Evolutionary conservation across 129 eudicot genomes (phyloP).

Genomic region (Pittosporum tobira): DNA sequence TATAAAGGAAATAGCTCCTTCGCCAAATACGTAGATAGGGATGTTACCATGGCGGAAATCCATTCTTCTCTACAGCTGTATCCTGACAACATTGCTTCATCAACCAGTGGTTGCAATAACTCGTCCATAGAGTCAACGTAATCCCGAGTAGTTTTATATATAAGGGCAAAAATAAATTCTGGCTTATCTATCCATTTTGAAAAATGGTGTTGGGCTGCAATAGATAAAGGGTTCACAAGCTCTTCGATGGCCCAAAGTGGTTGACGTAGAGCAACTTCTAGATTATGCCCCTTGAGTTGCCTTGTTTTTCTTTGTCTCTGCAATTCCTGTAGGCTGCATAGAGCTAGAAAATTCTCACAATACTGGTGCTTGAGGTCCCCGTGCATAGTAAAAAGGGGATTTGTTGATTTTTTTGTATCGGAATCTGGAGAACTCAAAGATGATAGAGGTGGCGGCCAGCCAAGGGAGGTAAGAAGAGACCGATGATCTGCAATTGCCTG

Average conservation of each 20-base stretch:
- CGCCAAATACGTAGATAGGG: slow-evolving; percentile 74
- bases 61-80: slow-evolving; percentile 98
- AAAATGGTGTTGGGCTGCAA: slow-evolving; percentile 79
- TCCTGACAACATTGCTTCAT: slow-evolving; percentile 83
- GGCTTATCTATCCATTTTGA: slow-evolving; percentile 83
- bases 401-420: slow-evolving; percentile 37
- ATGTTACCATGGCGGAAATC: slow-evolving; percentile 83
- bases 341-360: slow-evolving; percentile 75
- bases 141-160: slow-evolving; percentile 71
- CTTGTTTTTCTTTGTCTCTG: slow-evolving; percentile 79
- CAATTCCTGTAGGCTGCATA: slow-evolving; percentile 76
- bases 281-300: slow-evolving; percentile 69
- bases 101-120: slow-evolving; percentile 84
- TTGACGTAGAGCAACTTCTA: slow-evolving; percentile 40
- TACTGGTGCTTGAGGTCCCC: slow-evolving; percentile 73
- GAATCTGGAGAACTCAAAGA: slow-evolving; percentile 39
- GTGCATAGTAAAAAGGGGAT: slow-evolving; percentile 68
- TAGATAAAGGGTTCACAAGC: slow-evolving; percentile 85
- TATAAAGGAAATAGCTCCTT: slow-evolving; percentile 66
- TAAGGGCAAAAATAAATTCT: slow-evolving; percentile 74
- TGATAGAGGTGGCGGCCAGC: slow-evolving; percentile 92
- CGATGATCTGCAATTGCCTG: slow-evolving; percentile 95
- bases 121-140: slow-evolving; percentile 89
- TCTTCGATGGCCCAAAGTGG: slow-evolving; percentile 98
- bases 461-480: slow-evolving; percentile 64